phyloP scores from a whole-genome alignment of 495 filamentous ascomycete species.

The Tuber microsphaerosporum region DNA sequence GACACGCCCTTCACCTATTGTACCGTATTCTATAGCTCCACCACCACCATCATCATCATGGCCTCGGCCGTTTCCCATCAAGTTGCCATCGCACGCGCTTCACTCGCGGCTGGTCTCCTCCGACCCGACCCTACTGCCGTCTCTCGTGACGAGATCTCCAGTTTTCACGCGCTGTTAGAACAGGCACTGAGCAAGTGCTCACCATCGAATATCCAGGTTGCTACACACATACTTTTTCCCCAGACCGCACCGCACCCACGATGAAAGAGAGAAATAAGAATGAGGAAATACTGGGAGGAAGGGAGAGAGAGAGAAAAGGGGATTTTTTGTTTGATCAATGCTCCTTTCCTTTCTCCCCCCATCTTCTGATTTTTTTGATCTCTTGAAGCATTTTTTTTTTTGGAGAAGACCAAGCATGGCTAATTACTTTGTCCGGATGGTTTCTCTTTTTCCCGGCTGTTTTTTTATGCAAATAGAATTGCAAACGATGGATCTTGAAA shows the following conservation, averaged over 20 bases:
- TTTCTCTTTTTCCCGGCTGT: background rate
- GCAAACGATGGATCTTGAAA: constrained; percentile 75
- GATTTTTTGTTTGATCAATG: background rate
- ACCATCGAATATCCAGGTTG: constrained; percentile 88
- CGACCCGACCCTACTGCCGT: constrained; percentile 67
- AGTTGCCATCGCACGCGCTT: constrained; percentile 73
- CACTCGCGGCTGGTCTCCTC: constrained; percentile 66
- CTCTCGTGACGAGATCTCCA: constrained; percentile 62
- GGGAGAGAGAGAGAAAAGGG: background rate
- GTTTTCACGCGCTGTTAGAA: constrained; percentile 63
- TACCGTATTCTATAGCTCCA: no score
- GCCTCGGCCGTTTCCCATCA: constrained; percentile 54
- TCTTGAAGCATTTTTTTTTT: constrained; percentile 8
- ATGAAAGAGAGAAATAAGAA: constrained; percentile 8
- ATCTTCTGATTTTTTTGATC: constrained; percentile 15
- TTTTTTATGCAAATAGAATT: constrained; percentile 54
- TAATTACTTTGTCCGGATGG: constrained; percentile 5
- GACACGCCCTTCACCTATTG: constrained; percentile 5
- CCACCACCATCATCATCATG: constrained; percentile 46
- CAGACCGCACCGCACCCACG: constrained; percentile 47
- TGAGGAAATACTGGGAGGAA: constrained; percentile 8
- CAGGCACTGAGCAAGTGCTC: constrained; percentile 67
- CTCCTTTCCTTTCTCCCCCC: constrained; percentile 11
- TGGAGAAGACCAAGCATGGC: constrained; percentile 3
- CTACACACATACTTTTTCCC: constrained; percentile 49